These are phyloP conservation scores for Lolium rigidum DNA, from an alignment of 176 grass and related monocot genomes.

Conservation along the genomic window DNA sequence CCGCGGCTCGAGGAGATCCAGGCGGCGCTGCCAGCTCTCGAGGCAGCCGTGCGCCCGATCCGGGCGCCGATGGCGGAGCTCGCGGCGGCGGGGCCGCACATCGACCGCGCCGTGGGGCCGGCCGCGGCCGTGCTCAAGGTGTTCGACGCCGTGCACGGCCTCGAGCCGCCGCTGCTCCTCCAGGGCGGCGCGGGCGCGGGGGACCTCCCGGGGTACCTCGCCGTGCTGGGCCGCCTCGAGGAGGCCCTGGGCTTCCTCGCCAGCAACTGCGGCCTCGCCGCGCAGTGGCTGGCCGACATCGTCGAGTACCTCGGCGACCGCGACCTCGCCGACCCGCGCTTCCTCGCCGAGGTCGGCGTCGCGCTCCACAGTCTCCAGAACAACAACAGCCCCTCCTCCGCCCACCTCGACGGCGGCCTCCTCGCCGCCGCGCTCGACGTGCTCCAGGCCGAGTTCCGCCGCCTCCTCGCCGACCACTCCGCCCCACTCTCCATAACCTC, in stretches of 20 bases:
- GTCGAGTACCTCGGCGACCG: constrained; percentile 85
- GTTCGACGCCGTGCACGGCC: constrained; percentile 91
- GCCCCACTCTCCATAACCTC: constrained; percentile 47
- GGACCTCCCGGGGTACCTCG: constrained; percentile 64
- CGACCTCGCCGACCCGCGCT: constrained; percentile 76
- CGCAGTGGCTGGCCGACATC: constrained; percentile 92
- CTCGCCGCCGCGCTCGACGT: constrained; percentile 69
- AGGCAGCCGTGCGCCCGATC: constrained; percentile 85
- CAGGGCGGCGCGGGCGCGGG: constrained; percentile 30
- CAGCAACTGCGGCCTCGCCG: constrained; percentile 74
- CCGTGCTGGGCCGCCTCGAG: constrained; percentile 75
- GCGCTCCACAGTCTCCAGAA: constrained; percentile 53
- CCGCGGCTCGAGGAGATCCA: constrained; percentile 79
- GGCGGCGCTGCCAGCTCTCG: constrained; percentile 69
- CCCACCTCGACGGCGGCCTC: constrained; percentile 73
- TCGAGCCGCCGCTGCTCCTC: constrained; percentile 84
- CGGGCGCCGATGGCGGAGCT: constrained; percentile 62
- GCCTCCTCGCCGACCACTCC: constrained; percentile 67
- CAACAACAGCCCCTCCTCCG: neutral
- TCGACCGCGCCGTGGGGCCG: constrained; percentile 85
- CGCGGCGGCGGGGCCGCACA: constrained; percentile 65
- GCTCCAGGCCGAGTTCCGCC: constrained; percentile 70
- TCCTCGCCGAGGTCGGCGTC: constrained; percentile 64
- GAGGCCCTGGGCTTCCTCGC: constrained; percentile 78
- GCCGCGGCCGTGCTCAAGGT: constrained; percentile 95